phyloP scores from a whole-genome alignment of 768 basidiomycete species.

The Serendipita sp. region DNA sequence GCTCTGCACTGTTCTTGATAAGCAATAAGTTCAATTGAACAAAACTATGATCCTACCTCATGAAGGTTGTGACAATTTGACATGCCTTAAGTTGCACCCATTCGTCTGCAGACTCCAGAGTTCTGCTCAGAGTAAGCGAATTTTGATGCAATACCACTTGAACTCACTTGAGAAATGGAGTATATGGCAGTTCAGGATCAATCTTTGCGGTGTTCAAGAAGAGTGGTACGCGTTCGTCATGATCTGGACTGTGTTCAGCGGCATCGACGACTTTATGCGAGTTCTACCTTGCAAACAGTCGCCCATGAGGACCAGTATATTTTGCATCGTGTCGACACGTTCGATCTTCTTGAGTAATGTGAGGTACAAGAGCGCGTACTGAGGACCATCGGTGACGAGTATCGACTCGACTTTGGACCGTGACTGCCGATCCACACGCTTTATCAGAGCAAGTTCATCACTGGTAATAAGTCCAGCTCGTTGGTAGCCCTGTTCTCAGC shows the following conservation, averaged over 20 bases:
- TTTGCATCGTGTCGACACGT: constrained; percentile 76
- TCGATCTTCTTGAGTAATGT: constrained; percentile 75
- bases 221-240: constrained; percentile 70
- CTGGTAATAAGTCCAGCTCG: constrained; percentile 77
- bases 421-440: constrained; percentile 76
- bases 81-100: constrained; percentile 86
- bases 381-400: constrained; percentile 63
- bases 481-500: constrained; percentile 66
- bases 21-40: not conserved
- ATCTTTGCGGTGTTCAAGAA: constrained; percentile 44
- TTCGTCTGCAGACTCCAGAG: constrained; percentile 76
- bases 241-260: constrained; percentile 33
- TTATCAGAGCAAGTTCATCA: constrained; percentile 76
- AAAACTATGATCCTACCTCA: constrained; percentile 36
- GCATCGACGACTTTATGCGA: not conserved
- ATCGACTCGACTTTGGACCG: constrained; percentile 57
- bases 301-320: constrained; percentile 68
- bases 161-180: constrained; percentile 57
- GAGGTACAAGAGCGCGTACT: constrained; percentile 80
- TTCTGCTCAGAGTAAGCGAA: constrained; percentile 26
- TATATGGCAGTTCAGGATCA: constrained; percentile 71
- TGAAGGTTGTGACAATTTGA: constrained; percentile 74
- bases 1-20: constrained; percentile 29
- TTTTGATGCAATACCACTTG: not conserved
- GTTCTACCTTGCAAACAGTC: constrained; percentile 70